Conservation (phyloP, 2,329 filamentous ascomycete genomes). For the Arthrobotrys sphaeroides region DNA sequence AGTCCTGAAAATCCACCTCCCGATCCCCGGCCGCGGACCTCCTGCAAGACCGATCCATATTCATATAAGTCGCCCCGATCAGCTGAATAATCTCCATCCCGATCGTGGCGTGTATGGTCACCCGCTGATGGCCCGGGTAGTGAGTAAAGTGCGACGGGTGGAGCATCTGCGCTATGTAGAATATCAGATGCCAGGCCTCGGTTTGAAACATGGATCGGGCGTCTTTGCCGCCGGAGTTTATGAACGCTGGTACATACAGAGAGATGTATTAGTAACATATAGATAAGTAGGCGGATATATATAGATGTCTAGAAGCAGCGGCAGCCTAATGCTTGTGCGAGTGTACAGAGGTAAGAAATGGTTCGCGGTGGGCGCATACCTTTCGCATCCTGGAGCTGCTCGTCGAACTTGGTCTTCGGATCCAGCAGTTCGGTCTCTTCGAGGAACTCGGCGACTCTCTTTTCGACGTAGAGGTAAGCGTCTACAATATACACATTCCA, state of each 20-base stretch:
- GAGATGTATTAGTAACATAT: neutral
- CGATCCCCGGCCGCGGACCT: neutral
- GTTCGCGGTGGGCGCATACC: neutral
- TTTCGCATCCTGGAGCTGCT: constrained; percentile 12
- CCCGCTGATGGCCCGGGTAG: constrained; percentile 2
- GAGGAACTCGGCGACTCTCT: neutral
- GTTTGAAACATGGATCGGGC: constrained; percentile 16
- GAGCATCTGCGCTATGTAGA: neutral
- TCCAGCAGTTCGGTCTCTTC: neutral
- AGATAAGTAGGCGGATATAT: neutral
- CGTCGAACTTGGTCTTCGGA: neutral
- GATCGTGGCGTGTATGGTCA: neutral
- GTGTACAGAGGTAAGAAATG: no score
- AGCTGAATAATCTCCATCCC: neutral
- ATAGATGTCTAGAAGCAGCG: no score
- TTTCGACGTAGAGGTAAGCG: constrained; percentile 6
- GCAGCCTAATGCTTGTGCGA: no score
- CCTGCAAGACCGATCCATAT: constrained; percentile 1
- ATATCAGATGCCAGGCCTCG: constrained; percentile 13
- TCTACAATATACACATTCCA: neutral
- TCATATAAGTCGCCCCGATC: constrained; percentile 5
- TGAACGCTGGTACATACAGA: neutral
- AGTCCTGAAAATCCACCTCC: constrained; percentile 11
- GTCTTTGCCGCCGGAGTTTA: constrained; percentile 3
- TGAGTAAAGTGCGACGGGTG: constrained; percentile 9